These are phyloP conservation scores for Cutaneotrichosporon dermatis DNA, from an alignment of 1,284 basidiomycete genomes.

Conservation along the genomic window DNA sequence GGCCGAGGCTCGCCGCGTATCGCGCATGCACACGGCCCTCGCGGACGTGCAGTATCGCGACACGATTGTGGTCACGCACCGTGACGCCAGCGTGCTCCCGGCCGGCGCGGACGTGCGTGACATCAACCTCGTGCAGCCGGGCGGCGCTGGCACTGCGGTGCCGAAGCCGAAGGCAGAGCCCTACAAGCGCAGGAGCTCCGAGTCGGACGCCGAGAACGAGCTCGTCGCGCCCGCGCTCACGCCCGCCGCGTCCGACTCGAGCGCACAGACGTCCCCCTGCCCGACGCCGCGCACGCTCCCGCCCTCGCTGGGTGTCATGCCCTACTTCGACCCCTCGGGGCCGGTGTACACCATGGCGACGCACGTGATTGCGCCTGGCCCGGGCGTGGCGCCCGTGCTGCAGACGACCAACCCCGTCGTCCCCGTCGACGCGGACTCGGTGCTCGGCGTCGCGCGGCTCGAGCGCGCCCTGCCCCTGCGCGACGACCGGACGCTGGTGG, in stretches of 20 bases:
- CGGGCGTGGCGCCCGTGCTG: conserved; percentile 47
- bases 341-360: conserved; percentile 62
- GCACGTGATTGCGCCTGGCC: conserved; percentile 49
- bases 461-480: conserved; percentile 53
- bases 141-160: too few relatives aligned
- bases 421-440: conserved; percentile 51
- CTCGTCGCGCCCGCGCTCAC: conserved; percentile 3
- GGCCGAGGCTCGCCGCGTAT: conserved; percentile 21
- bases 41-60: conserved; percentile 39
- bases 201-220: too few relatives aligned
- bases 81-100: conserved; percentile 59
- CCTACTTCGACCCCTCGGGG: conserved; percentile 26
- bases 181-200: too few relatives aligned
- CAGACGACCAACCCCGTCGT: conserved; percentile 72
- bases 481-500: conserved; percentile 16
- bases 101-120: conserved; percentile 56
- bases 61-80: conserved; percentile 65
- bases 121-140: conserved; percentile 58
- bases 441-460: conserved; percentile 59
- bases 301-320: conserved; percentile 8
- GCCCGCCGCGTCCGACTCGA: conserved; percentile 2
- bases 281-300: conserved; percentile 1
- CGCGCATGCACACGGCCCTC: conserved; percentile 32
- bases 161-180: neutral
- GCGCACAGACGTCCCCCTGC: conserved; percentile 9